Percentiles rank a stretch among this genome's conserved stretches.
These are phyloP conservation scores for Kodamaea neixiangensis DNA, from an alignment of 805 yeast genomes.

Conservation along the genomic window DNA sequence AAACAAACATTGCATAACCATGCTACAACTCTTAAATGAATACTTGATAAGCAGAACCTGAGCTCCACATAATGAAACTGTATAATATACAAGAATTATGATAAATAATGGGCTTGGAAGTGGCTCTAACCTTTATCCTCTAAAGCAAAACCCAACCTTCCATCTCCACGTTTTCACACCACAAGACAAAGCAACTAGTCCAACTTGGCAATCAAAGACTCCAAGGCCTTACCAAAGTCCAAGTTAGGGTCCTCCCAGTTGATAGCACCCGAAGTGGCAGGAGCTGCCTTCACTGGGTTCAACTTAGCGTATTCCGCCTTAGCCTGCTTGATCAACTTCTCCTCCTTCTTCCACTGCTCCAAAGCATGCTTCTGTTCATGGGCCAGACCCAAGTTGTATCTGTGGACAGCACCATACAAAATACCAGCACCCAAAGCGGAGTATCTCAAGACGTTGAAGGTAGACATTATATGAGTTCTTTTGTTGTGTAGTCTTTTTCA, in stretches of 20 bases:
- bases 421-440: constrained; percentile 87
- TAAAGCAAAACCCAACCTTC: neutral
- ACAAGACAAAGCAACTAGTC: constrained; percentile 21
- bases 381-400: constrained; percentile 61
- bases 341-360: constrained; percentile 61
- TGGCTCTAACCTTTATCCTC: neutral
- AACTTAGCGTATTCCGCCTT: constrained; percentile 82
- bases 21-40: no score
- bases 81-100: constrained; percentile 3
- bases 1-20: neutral
- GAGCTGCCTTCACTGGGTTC: constrained; percentile 44
- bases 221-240: constrained; percentile 74
- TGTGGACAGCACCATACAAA: constrained; percentile 85
- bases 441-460: constrained; percentile 83
- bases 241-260: constrained; percentile 88
- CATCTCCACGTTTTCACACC: neutral
- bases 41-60: neutral
- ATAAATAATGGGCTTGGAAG: neutral
- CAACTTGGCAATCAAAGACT: constrained; percentile 62
- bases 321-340: constrained; percentile 82
- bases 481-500: constrained; percentile 6
- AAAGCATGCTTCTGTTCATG: constrained; percentile 61
- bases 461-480: constrained; percentile 26
- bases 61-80: neutral
- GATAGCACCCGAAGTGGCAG: constrained; percentile 49